Evolutionary conservation across 2,329 filamentous ascomycete species (phyloP), one percentile per base, ranked within the genome.

Genomic region (Aspergillus fumigatiaffinis): DNA sequence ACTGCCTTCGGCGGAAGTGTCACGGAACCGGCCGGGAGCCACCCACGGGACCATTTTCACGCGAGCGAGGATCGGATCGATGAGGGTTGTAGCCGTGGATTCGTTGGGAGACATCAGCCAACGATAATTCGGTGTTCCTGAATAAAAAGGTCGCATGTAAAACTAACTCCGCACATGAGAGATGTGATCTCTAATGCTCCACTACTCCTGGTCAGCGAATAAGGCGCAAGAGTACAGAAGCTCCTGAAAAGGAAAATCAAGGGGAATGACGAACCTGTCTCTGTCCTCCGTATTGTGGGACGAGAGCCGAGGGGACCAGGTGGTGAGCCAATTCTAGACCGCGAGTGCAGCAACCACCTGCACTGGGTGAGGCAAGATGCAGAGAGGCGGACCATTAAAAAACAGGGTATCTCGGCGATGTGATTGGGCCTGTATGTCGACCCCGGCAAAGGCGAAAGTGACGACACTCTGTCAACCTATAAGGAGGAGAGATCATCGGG

Each of bases 11-110:
- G 54, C 61, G 26, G 26, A 50, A 17, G 44, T 23, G 28, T 26
- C 32, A 42, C 46, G 64, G 64, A 62, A 60, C 60, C 58, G 46
- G n/a, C 56, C 60, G 64, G 64, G 52, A 51, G 14, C 29, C 53
- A 65, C 32, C 64, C 63, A 62, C 62, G 64, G 64, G 55, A 60
- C 49, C 28, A 47, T 52, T 53, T 57, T 57, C 62, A 57, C 59
- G 58, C 60, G 57, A 62, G 51, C 56, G 54, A 55, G 58, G 62
- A 62, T 59, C 60, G 60, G 63, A 61, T 65, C 58, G 61, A 41
- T 47, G 51, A 57, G 50, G 41, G 52, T 52, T 51, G 52, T 49
- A 54, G 49, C 55, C 50, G 55, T 53, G 52, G 53, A 55, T 52
- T 25, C 51, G 35, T 48, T 41, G 53, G 53, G 28, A 55, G 17